Percentiles rank a stretch among this genome's conserved stretches.
phyloP scores from a whole-genome alignment of 2,329 filamentous ascomycete species.

The Xylariaceae sp. region DNA sequence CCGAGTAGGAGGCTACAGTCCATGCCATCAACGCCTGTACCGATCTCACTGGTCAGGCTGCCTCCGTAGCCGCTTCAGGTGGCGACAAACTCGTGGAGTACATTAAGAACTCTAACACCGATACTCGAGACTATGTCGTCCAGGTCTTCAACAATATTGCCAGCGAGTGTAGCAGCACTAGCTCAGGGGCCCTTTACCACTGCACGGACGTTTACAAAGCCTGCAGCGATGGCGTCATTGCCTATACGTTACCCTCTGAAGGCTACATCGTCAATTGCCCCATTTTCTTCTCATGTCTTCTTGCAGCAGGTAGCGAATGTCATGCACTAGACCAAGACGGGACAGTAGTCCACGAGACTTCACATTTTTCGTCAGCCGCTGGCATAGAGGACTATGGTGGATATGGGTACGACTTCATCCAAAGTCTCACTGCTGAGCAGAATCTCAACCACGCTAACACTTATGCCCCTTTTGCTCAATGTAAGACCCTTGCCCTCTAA shows the following conservation, averaged over 20 bases:
- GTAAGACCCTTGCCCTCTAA: conserved; percentile 21
- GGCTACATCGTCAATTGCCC: conserved; percentile 67
- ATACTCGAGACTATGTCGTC: conserved; percentile 50
- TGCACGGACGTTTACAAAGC: conserved; percentile 62
- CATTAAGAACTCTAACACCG: conserved; percentile 55
- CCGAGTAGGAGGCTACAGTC: conserved; percentile 50
- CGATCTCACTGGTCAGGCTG: conserved; percentile 52
- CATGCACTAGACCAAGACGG: conserved; percentile 69
- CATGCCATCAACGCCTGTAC: conserved; percentile 61
- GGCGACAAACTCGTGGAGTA: conserved; percentile 68
- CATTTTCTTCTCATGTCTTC: conserved; percentile 61
- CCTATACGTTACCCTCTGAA: conserved; percentile 62
- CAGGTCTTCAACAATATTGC: conserved; percentile 49
- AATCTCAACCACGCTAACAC: conserved; percentile 69
- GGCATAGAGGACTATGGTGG: conserved; percentile 62
- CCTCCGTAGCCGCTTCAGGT: conserved; percentile 62
- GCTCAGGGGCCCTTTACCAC: conserved; percentile 55
- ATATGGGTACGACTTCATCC: conserved; percentile 60
- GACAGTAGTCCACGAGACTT: conserved; percentile 69
- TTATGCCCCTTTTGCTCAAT: conserved; percentile 55
- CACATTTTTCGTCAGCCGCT: conserved; percentile 61
- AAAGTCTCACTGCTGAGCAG: conserved; percentile 50
- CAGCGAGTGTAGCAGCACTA: conserved; percentile 58
- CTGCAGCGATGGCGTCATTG: conserved; percentile 59
- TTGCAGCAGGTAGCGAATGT: conserved; percentile 56